These are phyloP conservation scores for Argentina anserina DNA, from an alignment of 306 rosid genomes.

Conservation along the genomic window DNA sequence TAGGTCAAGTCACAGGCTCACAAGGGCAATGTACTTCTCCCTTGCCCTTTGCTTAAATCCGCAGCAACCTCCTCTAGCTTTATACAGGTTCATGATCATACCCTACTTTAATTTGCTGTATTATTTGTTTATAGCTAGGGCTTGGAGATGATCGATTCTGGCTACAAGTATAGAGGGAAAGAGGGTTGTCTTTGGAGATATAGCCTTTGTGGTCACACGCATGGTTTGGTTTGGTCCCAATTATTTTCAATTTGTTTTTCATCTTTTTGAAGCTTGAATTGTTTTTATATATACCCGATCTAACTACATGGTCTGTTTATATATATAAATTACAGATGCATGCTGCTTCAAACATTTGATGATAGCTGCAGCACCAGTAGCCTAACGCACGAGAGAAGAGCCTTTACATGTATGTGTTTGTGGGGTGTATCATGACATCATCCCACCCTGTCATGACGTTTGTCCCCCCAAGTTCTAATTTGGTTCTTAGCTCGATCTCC, in stretches of 20 bases:
- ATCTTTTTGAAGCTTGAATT: conserved; percentile 16
- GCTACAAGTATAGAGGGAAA: conserved; percentile 16
- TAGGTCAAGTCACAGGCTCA: conserved; percentile 40
- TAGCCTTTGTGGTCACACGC: conserved; percentile 70
- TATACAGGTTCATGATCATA: conserved; percentile 5
- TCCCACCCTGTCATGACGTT: conserved; percentile 87
- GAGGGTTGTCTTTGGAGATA: conserved; percentile 26
- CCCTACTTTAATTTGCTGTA: neutral
- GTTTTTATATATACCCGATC: neutral
- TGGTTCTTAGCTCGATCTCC: neutral
- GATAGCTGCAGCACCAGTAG: conserved; percentile 70
- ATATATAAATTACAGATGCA: conserved; percentile 20
- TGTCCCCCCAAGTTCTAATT: conserved; percentile 26
- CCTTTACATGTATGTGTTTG: conserved; percentile 26
- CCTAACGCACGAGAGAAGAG: conserved; percentile 37
- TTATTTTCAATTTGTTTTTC: conserved; percentile 5
- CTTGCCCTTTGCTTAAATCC: conserved; percentile 22
- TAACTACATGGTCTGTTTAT: neutral
- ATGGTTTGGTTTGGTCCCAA: conserved; percentile 70
- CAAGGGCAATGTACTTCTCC: conserved; percentile 31
- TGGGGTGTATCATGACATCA: conserved; percentile 66
- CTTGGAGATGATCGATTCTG: conserved; percentile 13
- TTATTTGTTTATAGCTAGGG: neutral
- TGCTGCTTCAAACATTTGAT: conserved; percentile 79
- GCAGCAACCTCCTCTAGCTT: neutral